A percentile compares a stretch with the other conserved stretches of the same genome.
These are phyloP conservation scores for Peronospora farinosa DNA, from an alignment of 352 stramenopile genomes.

Conservation along the genomic window DNA sequence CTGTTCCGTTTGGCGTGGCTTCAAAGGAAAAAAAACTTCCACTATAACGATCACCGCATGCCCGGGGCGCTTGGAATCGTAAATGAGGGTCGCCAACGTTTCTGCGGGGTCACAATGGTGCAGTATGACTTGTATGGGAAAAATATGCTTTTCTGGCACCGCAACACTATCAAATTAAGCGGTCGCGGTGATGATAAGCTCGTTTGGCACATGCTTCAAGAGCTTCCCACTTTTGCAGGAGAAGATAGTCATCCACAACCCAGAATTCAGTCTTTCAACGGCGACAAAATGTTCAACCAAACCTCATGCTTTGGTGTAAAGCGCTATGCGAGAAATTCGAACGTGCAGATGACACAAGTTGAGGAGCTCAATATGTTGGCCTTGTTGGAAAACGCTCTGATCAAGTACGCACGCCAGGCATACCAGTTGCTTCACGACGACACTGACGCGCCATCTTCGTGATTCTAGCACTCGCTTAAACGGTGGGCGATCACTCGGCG, in stretches of 20 bases:
- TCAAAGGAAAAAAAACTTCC: slow-evolving; percentile 25
- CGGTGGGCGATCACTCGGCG: slow-evolving; percentile 23
- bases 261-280: slow-evolving; percentile 52
- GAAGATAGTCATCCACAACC: slow-evolving; percentile 17
- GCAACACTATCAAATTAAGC: slow-evolving; percentile 60
- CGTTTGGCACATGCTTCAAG: slow-evolving; percentile 46
- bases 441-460: neutral
- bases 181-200: slow-evolving; percentile 24
- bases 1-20: slow-evolving; percentile 51
- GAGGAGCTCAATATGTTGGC: slow-evolving; percentile 12
- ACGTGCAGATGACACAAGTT: slow-evolving; percentile 25
- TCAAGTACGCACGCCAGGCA: slow-evolving; percentile 35
- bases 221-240: slow-evolving; percentile 26
- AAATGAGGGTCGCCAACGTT: slow-evolving; percentile 31
- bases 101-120: slow-evolving; percentile 46
- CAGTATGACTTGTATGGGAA: slow-evolving; percentile 39
- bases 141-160: slow-evolving; percentile 43
- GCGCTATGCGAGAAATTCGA: slow-evolving; percentile 28
- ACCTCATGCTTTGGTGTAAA: slow-evolving; percentile 66
- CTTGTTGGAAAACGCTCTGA: slow-evolving; percentile 20
- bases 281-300: slow-evolving; percentile 54
- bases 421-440: slow-evolving; percentile 26
- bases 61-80: slow-evolving; percentile 39
- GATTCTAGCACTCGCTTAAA: slow-evolving; percentile 14
- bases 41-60: slow-evolving; percentile 34